These are phyloP conservation scores for Zarea fungicola DNA, from an alignment of 2,329 filamentous ascomycete genomes.

Conservation along the genomic window DNA sequence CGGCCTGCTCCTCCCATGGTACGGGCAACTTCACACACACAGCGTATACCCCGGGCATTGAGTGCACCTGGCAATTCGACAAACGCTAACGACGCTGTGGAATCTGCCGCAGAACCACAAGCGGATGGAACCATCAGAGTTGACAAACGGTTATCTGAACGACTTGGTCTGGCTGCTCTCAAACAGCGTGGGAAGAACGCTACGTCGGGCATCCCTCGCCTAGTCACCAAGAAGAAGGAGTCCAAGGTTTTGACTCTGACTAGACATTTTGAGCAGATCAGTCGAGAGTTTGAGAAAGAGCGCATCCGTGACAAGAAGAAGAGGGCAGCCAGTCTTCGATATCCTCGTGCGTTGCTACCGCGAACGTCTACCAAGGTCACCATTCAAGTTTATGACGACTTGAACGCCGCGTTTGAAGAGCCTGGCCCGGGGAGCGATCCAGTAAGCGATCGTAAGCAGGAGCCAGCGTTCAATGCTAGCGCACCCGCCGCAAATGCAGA, in stretches of 20 bases:
- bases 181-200: slow-evolving; percentile 54
- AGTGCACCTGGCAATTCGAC: neutral
- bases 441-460: slow-evolving; percentile 23
- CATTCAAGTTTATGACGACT: slow-evolving; percentile 91
- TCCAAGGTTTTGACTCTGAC: slow-evolving; percentile 87
- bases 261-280: slow-evolving; percentile 93
- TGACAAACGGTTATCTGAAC: slow-evolving; percentile 75
- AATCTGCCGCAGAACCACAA: slow-evolving; percentile 11
- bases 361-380: slow-evolving; percentile 91
- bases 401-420: slow-evolving; percentile 87
- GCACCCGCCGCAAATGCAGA: slow-evolving; percentile 1
- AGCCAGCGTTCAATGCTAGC: slow-evolving; percentile 16
- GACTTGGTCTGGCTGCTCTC: slow-evolving; percentile 59
- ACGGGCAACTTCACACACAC: slow-evolving; percentile 48
- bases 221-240: slow-evolving; percentile 68
- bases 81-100: neutral
- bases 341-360: slow-evolving; percentile 74
- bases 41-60: neutral
- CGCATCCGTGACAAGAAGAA: slow-evolving; percentile 79
- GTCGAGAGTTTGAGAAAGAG: slow-evolving; percentile 93
- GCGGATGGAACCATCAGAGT: slow-evolving; percentile 40
- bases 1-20: slow-evolving; percentile 48
- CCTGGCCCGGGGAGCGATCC: slow-evolving; percentile 61
- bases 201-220: slow-evolving; percentile 82
- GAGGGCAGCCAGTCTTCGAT: slow-evolving; percentile 67